phyloP scores from a whole-genome alignment of 768 basidiomycete genomes.

The Hericium erinaceus region DNA sequence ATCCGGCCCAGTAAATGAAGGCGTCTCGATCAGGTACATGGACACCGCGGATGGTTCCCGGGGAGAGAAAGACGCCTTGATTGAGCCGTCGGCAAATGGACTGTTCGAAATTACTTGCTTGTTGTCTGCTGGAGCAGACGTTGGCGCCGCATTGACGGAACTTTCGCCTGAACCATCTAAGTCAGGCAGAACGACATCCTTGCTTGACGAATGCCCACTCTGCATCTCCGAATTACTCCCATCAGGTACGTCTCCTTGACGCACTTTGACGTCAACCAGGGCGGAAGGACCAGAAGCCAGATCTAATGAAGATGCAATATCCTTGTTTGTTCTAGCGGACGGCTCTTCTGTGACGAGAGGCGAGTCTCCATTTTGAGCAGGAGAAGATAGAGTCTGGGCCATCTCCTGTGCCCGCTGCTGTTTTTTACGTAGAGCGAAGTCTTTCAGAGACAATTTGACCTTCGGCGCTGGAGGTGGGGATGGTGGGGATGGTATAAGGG shows the following conservation, averaged over 20 bases:
- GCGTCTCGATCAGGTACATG: background rate
- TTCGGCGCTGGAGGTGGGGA: conserved; percentile 5
- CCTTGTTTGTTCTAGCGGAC: background rate
- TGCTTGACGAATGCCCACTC: background rate
- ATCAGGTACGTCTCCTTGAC: background rate
- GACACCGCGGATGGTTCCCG: no score
- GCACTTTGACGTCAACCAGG: background rate
- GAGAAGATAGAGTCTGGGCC: background rate
- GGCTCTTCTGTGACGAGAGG: background rate
- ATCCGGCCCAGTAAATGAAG: no score
- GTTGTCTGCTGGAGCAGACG: no score
- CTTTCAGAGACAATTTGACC: conserved; percentile 16
- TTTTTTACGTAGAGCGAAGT: conserved; percentile 15
- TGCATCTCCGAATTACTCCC: background rate
- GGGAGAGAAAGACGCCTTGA: background rate
- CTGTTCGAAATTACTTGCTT: no score
- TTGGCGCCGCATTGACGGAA: no score
- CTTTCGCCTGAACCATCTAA: no score
- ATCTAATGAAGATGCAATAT: background rate
- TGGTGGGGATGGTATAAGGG: background rate
- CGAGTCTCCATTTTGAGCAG: background rate
- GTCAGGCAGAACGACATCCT: no score
- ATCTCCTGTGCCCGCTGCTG: conserved; percentile 14
- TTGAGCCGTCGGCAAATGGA: no score
- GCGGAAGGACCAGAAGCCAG: background rate